Percentiles rank a stretch among this genome's conserved stretches.
Evolutionary conservation across 2,329 filamentous ascomycete genomes (phyloP).

Genomic region (Aureobasidium sp.): DNA sequence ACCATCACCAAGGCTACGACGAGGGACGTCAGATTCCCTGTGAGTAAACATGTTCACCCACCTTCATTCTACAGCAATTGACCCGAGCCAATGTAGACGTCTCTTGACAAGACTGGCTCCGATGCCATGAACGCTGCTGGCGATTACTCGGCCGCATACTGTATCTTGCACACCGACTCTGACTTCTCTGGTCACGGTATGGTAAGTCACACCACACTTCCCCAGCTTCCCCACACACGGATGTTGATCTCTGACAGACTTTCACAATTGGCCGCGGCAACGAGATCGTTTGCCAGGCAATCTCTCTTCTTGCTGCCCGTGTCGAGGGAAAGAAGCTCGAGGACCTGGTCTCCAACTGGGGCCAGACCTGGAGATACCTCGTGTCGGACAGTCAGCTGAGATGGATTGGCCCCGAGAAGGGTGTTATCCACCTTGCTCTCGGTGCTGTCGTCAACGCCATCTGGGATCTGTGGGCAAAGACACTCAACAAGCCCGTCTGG

Average conservation of each 20-base stretch:
- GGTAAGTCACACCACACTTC: slow-evolving; percentile 39
- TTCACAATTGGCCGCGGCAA: slow-evolving; percentile 87
- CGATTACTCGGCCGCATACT: slow-evolving; percentile 92
- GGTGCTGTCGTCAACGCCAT: slow-evolving; percentile 84
- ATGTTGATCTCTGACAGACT: slow-evolving; percentile 34
- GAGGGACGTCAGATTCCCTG: slow-evolving; percentile 44
- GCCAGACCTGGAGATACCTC: slow-evolving; percentile 83
- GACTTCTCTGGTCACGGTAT: slow-evolving; percentile 68
- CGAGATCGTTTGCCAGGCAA: slow-evolving; percentile 83
- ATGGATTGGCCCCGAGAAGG: slow-evolving; percentile 92
- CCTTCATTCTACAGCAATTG: neutral
- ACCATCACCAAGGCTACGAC: slow-evolving; percentile 41
- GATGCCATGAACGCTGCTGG: slow-evolving; percentile 95
- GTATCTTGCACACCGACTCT: slow-evolving; percentile 77
- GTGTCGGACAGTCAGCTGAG: slow-evolving; percentile 84
- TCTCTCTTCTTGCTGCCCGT: slow-evolving; percentile 68
- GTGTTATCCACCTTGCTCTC: slow-evolving; percentile 85
- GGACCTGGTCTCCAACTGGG: slow-evolving; percentile 73
- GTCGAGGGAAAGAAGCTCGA: slow-evolving; percentile 69
- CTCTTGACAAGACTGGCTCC: slow-evolving; percentile 89
- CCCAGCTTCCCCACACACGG: neutral
- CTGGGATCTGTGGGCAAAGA: slow-evolving; percentile 94
- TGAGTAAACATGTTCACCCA: slow-evolving; percentile 23
- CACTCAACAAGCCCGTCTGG: slow-evolving; percentile 81
- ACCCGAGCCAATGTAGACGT: slow-evolving; percentile 49